Conservation (phyloP, 768 basidiomycete species). For the Boletus rex-veris region DNA sequence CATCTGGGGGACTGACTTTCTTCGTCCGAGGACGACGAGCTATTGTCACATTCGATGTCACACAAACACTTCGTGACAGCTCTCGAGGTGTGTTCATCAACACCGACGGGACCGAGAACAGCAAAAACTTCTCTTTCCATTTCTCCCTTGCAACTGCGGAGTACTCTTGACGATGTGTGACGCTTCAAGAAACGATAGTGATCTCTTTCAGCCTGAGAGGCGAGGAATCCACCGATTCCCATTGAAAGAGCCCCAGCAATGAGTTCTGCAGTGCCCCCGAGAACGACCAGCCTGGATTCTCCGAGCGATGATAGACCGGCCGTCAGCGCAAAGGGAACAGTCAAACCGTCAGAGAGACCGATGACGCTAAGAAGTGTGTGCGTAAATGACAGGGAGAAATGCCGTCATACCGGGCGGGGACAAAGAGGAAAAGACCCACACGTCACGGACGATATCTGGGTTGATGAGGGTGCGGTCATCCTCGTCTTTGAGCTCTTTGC, state of each 20-base stretch:
- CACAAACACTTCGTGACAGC: conserved; percentile 75
- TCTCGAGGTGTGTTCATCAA: conserved; percentile 77
- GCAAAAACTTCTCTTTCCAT: conserved; percentile 93
- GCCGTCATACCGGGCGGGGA: background rate
- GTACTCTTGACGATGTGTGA: conserved; percentile 77
- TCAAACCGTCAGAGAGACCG: conserved; percentile 87
- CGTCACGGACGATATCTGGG: conserved; percentile 83
- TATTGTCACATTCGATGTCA: conserved; percentile 53
- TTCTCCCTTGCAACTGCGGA: conserved; percentile 87
- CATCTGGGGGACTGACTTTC: conserved; percentile 59
- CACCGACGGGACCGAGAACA: conserved; percentile 84
- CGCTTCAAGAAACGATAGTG: conserved; percentile 81
- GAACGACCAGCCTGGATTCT: conserved; percentile 84
- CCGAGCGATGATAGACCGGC: conserved; percentile 89
- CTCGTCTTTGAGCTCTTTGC: conserved; percentile 78
- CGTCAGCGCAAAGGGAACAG: conserved; percentile 88
- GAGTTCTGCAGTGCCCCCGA: conserved; percentile 93
- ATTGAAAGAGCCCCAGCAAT: conserved; percentile 96
- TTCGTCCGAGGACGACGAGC: conserved; percentile 38
- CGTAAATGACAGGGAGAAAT: background rate
- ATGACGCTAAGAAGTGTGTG: conserved; percentile 55
- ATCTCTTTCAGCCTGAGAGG: conserved; percentile 94
- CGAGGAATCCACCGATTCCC: conserved; percentile 98
- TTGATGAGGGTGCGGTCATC: conserved; percentile 81
- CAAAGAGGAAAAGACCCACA: conserved; percentile 45